These are phyloP conservation scores for Phaeodactylum tricornutum DNA, from an alignment of 108 stramenopile species.

Conservation along the genomic window DNA sequence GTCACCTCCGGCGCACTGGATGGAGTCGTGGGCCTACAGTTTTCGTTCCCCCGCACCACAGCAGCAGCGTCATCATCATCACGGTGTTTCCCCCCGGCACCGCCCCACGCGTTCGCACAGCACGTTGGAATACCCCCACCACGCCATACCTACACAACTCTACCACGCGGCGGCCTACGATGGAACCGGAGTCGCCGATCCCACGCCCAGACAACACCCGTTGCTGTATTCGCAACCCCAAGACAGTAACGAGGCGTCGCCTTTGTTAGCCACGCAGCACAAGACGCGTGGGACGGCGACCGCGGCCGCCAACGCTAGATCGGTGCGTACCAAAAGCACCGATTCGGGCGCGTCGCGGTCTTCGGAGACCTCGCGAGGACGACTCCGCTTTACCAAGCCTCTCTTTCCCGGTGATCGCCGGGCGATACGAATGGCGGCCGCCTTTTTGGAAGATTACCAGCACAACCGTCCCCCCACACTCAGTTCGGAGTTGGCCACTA, in stretches of 20 bases:
- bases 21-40: background rate
- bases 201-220: background rate
- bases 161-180: background rate
- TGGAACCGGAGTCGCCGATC: background rate
- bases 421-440: slow-evolving; percentile 16
- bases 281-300: background rate
- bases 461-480: slow-evolving; percentile 21
- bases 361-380: background rate
- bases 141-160: background rate
- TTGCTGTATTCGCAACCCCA: background rate
- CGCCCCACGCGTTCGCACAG: too few species aligned
- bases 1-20: background rate
- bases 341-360: background rate
- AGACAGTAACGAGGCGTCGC: background rate
- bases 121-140: background rate
- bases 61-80: too few species aligned
- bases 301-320: background rate
- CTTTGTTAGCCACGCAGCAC: background rate
- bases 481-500: slow-evolving; percentile 15
- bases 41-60: background rate
- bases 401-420: background rate
- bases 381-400: background rate
- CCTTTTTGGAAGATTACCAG: slow-evolving; percentile 38
- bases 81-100: too few species aligned
- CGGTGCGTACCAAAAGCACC: background rate